A percentile compares a stretch with the other conserved stretches of the same genome.
phyloP scores from a whole-genome alignment of 2,329 filamentous ascomycete genomes.

The Aphanocladium album region DNA sequence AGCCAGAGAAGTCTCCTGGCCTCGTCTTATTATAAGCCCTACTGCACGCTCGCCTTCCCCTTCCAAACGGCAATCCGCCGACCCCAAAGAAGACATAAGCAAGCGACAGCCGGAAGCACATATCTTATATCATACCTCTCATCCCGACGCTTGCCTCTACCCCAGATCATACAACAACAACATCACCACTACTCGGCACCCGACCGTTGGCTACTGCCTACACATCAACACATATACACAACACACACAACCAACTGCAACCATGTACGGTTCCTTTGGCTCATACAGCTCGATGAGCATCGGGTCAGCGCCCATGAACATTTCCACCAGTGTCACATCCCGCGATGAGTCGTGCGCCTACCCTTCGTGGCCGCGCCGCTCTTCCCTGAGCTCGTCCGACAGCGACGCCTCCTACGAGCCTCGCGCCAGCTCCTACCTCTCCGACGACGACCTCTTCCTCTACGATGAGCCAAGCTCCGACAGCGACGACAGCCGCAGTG shows the following conservation, averaged over 20 bases:
- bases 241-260: conserved; percentile 17
- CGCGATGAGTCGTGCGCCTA: conserved; percentile 47
- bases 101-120: conserved; percentile 6
- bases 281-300: conserved; percentile 46
- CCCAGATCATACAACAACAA: neutral
- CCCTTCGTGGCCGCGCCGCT: conserved; percentile 54
- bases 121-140: conserved; percentile 5
- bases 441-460: conserved; percentile 59
- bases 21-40: conserved; percentile 12
- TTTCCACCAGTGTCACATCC: conserved; percentile 34
- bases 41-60: neutral
- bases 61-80: neutral
- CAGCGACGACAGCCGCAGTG: conserved; percentile 40
- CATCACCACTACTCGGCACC: neutral
- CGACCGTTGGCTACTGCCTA: neutral
- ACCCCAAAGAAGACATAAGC: conserved; percentile 4
- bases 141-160: neutral
- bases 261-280: conserved; percentile 48
- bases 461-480: conserved; percentile 35
- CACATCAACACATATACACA: conserved; percentile 16
- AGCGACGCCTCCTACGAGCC: conserved; percentile 31
- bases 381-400: conserved; percentile 43
- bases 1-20: conserved; percentile 7
- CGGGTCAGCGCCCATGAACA: conserved; percentile 41
- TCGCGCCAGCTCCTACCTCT: conserved; percentile 52